Percentiles rank a stretch among this genome's conserved stretches.
Conservation (phyloP, 1,284 basidiomycete genomes). For the Inonotus obliquus region DNA sequence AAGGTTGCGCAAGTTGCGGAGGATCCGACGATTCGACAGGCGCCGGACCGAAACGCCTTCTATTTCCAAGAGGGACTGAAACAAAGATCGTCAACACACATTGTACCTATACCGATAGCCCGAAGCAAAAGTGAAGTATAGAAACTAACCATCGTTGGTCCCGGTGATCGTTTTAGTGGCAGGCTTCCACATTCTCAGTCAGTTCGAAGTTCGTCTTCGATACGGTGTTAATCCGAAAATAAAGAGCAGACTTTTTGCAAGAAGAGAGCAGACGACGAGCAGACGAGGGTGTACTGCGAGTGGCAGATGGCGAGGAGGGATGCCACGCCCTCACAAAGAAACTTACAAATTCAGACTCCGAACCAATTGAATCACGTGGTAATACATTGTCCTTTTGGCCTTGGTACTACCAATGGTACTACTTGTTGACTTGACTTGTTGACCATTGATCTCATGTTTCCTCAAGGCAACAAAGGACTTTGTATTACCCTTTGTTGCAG, state of each 20-base stretch:
- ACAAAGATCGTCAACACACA: conserved; percentile 15
- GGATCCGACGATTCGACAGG: conserved; percentile 69
- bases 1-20: conserved; percentile 79
- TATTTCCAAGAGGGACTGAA: conserved; percentile 72
- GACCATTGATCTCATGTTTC: too few species aligned
- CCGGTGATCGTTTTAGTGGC: conserved; percentile 79
- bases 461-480: too few species aligned
- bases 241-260: not conserved
- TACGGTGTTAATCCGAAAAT: not conserved
- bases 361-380: not conserved
- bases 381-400: not conserved
- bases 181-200: conserved; percentile 74
- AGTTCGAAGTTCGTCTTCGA: not conserved
- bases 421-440: too few species aligned
- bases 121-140: conserved; percentile 12
- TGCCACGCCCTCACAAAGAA: not conserved
- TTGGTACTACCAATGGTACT: not conserved
- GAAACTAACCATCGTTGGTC: conserved; percentile 67
- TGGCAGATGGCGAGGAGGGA: conserved; percentile 9
- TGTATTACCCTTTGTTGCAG: too few species aligned
- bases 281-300: conserved; percentile 4
- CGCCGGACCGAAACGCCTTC: conserved; percentile 85
- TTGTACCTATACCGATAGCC: conserved; percentile 3
- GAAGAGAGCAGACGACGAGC: not conserved
- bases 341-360: conserved; percentile 9